Conservation (phyloP, 108 stramenopile genomes). For the Pseudonitzschia delicatissima region DNA sequence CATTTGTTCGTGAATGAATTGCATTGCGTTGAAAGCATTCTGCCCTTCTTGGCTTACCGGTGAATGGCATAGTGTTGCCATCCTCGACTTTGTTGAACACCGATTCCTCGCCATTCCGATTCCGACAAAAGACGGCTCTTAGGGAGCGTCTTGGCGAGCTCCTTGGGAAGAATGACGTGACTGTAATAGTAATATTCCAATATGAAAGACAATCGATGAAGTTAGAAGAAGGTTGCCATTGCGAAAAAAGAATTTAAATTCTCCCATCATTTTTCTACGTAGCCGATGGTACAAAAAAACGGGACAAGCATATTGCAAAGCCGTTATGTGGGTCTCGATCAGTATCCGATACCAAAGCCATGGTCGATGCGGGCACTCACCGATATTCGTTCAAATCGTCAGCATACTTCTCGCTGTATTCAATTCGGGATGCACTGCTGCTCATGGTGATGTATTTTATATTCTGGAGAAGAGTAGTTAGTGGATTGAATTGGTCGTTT, state of each 20-base stretch:
- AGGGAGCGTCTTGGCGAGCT: conserved; percentile 93
- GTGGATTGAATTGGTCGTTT: too few relatives aligned
- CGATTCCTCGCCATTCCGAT: conserved; percentile 94
- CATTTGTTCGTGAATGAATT: not conserved
- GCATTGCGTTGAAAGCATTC: not conserved
- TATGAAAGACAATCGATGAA: not conserved
- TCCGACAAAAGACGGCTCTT: conserved; percentile 92
- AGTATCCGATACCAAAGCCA: not conserved
- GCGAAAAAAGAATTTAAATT: not conserved
- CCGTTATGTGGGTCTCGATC: not conserved
- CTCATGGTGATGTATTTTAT: conserved; percentile 42
- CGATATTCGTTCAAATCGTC: conserved; percentile 63
- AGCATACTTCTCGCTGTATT: conserved; percentile 88
- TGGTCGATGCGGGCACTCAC: conserved; percentile 40
- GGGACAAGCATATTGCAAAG: not conserved
- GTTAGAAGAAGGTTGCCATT: not conserved
- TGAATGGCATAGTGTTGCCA: conserved; percentile 99
- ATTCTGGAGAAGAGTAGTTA: not conserved
- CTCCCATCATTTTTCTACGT: not conserved
- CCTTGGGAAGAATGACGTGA: conserved; percentile 97
- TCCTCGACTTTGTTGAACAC: conserved; percentile 97
- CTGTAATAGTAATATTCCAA: conserved; percentile 22
- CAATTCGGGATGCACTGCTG: conserved; percentile 73
- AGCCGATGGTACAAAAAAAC: not conserved
- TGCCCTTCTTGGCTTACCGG: conserved; percentile 49